phyloP scores from a whole-genome alignment of 169 alveolate genomes.

The Eimeria acervulina region DNA sequence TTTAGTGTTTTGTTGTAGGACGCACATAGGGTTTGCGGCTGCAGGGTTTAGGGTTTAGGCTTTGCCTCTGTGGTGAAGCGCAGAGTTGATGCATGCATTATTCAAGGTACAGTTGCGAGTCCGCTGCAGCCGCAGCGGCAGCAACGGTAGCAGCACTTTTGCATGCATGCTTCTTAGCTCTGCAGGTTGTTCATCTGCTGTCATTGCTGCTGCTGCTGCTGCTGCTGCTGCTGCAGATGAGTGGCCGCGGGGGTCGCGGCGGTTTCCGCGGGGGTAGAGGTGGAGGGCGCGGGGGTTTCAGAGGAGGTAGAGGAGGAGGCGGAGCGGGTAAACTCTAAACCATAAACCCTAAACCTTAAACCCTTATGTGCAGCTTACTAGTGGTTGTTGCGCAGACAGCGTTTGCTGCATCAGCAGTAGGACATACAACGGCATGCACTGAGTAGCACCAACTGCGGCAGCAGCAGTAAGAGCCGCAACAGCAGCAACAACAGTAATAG shows the following conservation, averaged over 20 bases:
- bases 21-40: background rate
- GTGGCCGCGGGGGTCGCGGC: slow-evolving; percentile 77
- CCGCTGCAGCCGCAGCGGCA: background rate
- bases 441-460: background rate
- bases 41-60: background rate
- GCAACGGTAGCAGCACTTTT: background rate
- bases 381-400: background rate
- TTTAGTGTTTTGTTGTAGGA: background rate
- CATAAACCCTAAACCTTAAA: background rate
- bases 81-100: no score
- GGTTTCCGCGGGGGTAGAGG: slow-evolving; percentile 71
- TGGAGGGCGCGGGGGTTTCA: slow-evolving; percentile 66
- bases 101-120: background rate
- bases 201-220: background rate
- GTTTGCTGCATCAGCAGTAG: background rate
- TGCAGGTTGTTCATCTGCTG: background rate
- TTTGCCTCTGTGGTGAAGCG: no score
- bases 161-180: no score
- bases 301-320: slow-evolving; percentile 78
- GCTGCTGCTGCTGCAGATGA: slow-evolving; percentile 13
- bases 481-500: background rate
- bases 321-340: slow-evolving; percentile 51
- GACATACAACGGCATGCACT: background rate
- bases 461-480: background rate
- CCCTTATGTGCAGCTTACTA: background rate